phyloP scores from a whole-genome alignment of 441 rosid species.

The Populus hybrid region DNA sequence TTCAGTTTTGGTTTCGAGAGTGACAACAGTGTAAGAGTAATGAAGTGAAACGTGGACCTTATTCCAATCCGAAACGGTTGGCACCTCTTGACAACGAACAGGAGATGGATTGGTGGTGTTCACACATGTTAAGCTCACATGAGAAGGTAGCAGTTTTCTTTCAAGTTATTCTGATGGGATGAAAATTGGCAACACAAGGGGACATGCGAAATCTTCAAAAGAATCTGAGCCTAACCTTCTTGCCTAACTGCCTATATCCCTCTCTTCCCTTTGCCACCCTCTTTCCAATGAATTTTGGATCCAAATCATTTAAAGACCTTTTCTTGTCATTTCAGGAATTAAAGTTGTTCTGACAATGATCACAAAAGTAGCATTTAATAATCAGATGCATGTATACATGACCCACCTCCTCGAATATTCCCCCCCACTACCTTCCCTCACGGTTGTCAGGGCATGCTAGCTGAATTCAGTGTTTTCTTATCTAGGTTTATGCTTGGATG shows the following conservation, averaged over 20 bases:
- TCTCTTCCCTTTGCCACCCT: neutral
- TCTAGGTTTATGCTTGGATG: neutral
- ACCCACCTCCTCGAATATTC: neutral
- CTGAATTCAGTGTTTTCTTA: neutral
- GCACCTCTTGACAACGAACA: neutral
- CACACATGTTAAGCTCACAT: neutral
- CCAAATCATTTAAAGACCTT: slow-evolving; percentile 23
- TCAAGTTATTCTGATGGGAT: no score
- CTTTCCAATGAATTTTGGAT: slow-evolving; percentile 17
- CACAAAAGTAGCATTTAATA: neutral
- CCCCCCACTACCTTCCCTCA: neutral
- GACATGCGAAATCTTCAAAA: neutral
- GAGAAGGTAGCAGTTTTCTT: neutral
- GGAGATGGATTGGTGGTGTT: neutral
- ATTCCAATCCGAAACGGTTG: neutral
- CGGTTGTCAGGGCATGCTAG: neutral
- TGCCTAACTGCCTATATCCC: slow-evolving; percentile 6
- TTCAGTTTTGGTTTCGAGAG: neutral
- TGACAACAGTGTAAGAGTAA: neutral
- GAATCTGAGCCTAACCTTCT: neutral
- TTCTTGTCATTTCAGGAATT: slow-evolving; percentile 16
- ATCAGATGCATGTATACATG: neutral
- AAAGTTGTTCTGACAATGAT: slow-evolving; percentile 2
- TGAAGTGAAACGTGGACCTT: neutral
- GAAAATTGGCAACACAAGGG: neutral